A percentile compares a stretch with the other conserved stretches of the same genome.
phyloP scores from a whole-genome alignment of 176 grass and related monocot genomes.

The Aegilops umbellulata region DNA sequence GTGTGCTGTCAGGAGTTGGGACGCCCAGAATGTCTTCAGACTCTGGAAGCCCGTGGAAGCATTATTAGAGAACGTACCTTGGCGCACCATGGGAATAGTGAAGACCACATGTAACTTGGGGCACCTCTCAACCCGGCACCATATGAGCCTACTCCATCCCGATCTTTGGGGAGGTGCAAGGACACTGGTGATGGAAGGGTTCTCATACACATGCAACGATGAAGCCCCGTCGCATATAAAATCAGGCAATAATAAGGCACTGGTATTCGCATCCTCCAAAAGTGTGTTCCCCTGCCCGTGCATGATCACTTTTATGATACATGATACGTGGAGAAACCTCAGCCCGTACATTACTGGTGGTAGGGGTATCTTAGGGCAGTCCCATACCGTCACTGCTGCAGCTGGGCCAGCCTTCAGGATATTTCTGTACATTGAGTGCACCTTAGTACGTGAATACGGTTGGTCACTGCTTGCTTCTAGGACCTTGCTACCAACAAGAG shows the following conservation, averaged over 20 bases:
- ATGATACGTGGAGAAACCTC: not conserved
- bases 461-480: not conserved
- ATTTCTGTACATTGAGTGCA: no score
- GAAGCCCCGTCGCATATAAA: not conserved
- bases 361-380: not conserved
- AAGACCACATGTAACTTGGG: not conserved
- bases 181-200: not conserved
- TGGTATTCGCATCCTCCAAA: not conserved
- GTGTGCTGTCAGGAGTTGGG: no score
- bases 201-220: not conserved
- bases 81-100: no score
- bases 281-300: not conserved
- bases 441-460: no score
- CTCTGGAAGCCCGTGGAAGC: no score
- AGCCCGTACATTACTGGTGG: no score
- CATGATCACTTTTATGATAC: not conserved
- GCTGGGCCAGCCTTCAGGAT: not conserved
- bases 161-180: not conserved
- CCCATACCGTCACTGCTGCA: not conserved
- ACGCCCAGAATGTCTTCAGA: no score
- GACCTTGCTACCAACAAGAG: not conserved
- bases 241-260: not conserved
- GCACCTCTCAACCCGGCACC: conserved; percentile 16
- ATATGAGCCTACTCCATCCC: fast-evolving
- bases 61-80: no score